phyloP scores from a whole-genome alignment of 2,329 filamentous ascomycete genomes.

The Grosmannia clavigera region DNA sequence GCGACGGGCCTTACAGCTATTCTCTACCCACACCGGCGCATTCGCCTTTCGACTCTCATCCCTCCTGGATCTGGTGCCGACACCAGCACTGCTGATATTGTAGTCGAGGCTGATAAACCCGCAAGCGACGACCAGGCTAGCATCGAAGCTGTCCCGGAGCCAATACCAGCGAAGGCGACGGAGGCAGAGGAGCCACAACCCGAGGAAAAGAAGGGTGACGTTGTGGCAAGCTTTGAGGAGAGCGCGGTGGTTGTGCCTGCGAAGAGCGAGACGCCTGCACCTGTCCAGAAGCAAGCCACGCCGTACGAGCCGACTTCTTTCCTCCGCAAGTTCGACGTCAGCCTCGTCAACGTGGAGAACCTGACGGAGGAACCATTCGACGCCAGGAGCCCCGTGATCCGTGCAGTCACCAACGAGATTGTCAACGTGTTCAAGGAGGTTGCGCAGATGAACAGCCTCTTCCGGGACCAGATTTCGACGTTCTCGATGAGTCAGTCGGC shows the following conservation, averaged over 20 bases:
- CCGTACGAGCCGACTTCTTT: slow-evolving; percentile 79
- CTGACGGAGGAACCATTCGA: slow-evolving; percentile 80
- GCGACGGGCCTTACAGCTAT: slow-evolving; percentile 80
- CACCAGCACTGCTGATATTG: neutral
- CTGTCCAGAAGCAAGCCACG: neutral
- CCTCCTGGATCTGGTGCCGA: slow-evolving; percentile 39
- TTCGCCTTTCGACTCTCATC: slow-evolving; percentile 75
- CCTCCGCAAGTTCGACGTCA: slow-evolving; percentile 81
- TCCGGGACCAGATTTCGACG: slow-evolving; percentile 93
- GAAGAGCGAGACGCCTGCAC: slow-evolving; percentile 31
- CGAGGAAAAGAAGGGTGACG: slow-evolving; percentile 73
- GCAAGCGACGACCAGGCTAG: neutral
- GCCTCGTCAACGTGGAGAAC: slow-evolving; percentile 91
- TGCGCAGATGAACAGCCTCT: slow-evolving; percentile 82
- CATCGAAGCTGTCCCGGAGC: slow-evolving; percentile 40
- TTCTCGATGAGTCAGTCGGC: slow-evolving; percentile 93
- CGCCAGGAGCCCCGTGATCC: slow-evolving; percentile 76
- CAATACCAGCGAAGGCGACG: slow-evolving; percentile 40
- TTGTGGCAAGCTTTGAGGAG: slow-evolving; percentile 96
- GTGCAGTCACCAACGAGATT: slow-evolving; percentile 91
- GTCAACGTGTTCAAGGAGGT: slow-evolving; percentile 99
- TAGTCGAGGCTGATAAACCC: slow-evolving; percentile 34
- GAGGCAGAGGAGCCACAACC: slow-evolving; percentile 35
- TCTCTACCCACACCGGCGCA: slow-evolving; percentile 88
- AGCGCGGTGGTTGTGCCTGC: slow-evolving; percentile 41